phyloP scores from a whole-genome alignment of 2,329 filamentous ascomycete species.

The Alternaria burnsii region DNA sequence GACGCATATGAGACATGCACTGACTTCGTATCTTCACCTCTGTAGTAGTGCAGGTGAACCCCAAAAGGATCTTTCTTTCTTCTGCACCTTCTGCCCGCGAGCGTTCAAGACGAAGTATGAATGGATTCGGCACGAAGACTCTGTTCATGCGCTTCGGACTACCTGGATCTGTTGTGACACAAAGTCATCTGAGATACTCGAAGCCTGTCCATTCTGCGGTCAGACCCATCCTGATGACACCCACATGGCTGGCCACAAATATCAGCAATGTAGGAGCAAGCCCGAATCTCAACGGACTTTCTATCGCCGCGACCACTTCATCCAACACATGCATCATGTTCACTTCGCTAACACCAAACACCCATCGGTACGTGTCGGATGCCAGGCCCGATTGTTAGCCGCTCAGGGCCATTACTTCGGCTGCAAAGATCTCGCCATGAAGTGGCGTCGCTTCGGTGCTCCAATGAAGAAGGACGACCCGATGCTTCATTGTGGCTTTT shows the following conservation, averaged over 20 bases:
- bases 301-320: slow-evolving; percentile 48
- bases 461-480: slow-evolving; percentile 48
- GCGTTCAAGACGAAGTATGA: slow-evolving; percentile 51
- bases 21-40: background rate
- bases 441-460: slow-evolving; percentile 46
- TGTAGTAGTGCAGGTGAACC: background rate
- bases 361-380: slow-evolving; percentile 44
- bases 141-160: slow-evolving; percentile 48
- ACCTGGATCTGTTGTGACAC: slow-evolving; percentile 50
- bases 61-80: slow-evolving; percentile 31
- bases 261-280: slow-evolving; percentile 47
- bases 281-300: slow-evolving; percentile 49
- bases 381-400: slow-evolving; percentile 41
- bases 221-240: slow-evolving; percentile 42
- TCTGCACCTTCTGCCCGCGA: slow-evolving; percentile 48
- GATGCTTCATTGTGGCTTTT: slow-evolving; percentile 49
- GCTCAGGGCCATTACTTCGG: slow-evolving; percentile 45
- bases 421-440: slow-evolving; percentile 48
- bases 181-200: slow-evolving; percentile 31
- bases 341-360: slow-evolving; percentile 48
- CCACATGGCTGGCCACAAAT: slow-evolving; percentile 47
- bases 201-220: slow-evolving; percentile 45
- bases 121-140: slow-evolving; percentile 51
- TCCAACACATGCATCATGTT: slow-evolving; percentile 48
- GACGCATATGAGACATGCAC: background rate